Evolutionary conservation across 495 filamentous ascomycete species (phyloP).

Genomic region (Aspergillus coremiiformis): DNA sequence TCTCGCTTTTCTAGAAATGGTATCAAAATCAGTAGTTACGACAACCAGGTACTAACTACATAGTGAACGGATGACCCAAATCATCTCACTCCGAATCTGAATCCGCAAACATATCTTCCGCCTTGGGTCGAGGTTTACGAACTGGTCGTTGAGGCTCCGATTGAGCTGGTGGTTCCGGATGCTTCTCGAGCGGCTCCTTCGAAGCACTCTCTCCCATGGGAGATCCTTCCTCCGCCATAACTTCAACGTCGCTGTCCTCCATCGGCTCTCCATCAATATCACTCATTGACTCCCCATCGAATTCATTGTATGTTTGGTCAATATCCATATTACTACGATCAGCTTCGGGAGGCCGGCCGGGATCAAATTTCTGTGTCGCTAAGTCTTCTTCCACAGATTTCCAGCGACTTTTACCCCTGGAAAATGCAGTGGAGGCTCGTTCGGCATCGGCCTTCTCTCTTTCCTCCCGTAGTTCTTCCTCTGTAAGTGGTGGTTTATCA

Average conservation of each 20-base stretch:
- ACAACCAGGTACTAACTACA: neutral
- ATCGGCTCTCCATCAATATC: slow-evolving; percentile 47
- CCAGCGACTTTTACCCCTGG: slow-evolving; percentile 56
- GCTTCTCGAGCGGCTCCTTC: slow-evolving; percentile 13
- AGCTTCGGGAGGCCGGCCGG: slow-evolving; percentile 16
- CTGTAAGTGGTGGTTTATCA: slow-evolving; percentile 59
- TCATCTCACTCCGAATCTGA: slow-evolving; percentile 40
- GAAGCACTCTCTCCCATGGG: slow-evolving; percentile 32
- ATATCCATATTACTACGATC: slow-evolving; percentile 20
- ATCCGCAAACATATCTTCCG: slow-evolving; percentile 92
- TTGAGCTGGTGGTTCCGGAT: slow-evolving; percentile 17
- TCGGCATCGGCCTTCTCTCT: slow-evolving; percentile 43
- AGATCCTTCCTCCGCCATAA: slow-evolving; percentile 43
- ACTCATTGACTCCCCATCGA: slow-evolving; percentile 35
- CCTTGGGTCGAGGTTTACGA: slow-evolving; percentile 61
- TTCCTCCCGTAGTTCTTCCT: slow-evolving; percentile 41
- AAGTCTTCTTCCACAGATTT: slow-evolving; percentile 59
- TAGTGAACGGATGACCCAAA: neutral
- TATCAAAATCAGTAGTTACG: neutral
- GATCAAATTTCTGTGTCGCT: slow-evolving; percentile 32
- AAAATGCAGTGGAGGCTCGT: slow-evolving; percentile 27
- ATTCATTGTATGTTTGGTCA: slow-evolving; percentile 12
- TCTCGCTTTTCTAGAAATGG: neutral
- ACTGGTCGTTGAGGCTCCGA: slow-evolving; percentile 21
- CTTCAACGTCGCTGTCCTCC: slow-evolving; percentile 50